Evolutionary conservation across 768 basidiomycete genomes (phyloP).

Genomic region (Tylopilus sp.): DNA sequence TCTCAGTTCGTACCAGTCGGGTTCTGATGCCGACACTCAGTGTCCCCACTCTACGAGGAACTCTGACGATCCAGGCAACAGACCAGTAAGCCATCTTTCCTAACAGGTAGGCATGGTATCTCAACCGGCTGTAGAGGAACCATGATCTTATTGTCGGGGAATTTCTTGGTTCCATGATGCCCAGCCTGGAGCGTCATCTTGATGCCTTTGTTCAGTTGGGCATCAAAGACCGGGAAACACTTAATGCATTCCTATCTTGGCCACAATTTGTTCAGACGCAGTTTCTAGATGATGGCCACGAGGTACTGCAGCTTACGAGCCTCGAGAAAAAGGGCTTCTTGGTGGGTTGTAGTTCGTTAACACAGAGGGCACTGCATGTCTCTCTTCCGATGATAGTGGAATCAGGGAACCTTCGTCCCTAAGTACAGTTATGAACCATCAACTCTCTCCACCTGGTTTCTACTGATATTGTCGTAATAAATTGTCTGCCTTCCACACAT

Average conservation of each 20-base stretch:
- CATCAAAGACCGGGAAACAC: constrained; percentile 18
- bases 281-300: constrained; percentile 15
- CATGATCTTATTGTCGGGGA: neutral
- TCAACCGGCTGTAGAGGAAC: neutral
- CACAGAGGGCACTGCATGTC: constrained; percentile 3
- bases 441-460: neutral
- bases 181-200: constrained; percentile 19
- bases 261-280: constrained; percentile 9
- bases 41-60: neutral
- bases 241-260: constrained; percentile 25
- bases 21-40: neutral
- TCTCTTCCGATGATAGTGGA: neutral
- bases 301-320: constrained; percentile 14
- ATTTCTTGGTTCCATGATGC: constrained; percentile 20
- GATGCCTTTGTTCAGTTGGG: constrained; percentile 21
- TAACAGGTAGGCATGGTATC: neutral
- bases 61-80: neutral
- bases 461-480: neutral
- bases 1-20: neutral
- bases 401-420: neutral
- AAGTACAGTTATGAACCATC: neutral
- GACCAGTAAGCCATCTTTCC: constrained; percentile 6
- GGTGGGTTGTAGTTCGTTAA: constrained; percentile 2
- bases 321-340: constrained; percentile 21
- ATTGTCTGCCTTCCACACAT: constrained; percentile 3